Evolutionary conservation across 768 basidiomycete genomes (phyloP).

Genomic region (Naganishia vaughanmartiniae): DNA sequence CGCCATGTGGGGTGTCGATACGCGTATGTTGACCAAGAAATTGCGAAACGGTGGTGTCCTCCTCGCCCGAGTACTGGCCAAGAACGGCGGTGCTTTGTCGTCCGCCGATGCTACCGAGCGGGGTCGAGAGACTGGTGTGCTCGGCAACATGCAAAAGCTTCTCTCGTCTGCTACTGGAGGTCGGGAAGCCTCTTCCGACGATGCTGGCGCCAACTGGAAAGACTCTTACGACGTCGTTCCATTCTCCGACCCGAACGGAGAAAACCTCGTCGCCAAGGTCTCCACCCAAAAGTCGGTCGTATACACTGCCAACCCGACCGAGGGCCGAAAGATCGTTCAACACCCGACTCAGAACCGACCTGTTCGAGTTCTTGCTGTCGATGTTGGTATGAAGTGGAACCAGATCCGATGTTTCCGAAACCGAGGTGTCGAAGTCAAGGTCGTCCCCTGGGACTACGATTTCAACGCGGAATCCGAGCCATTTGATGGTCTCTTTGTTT

Average conservation of each 20-base stretch:
- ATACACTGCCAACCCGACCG: constrained; percentile 61
- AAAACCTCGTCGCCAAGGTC: constrained; percentile 86
- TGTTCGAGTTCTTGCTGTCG: constrained; percentile 81
- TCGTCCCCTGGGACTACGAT: constrained; percentile 96
- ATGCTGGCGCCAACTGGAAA: constrained; percentile 61
- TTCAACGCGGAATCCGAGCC: constrained; percentile 69
- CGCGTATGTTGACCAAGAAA: constrained; percentile 91
- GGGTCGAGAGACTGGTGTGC: constrained; percentile 41
- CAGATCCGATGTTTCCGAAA: constrained; percentile 93
- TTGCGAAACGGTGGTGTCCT: constrained; percentile 92
- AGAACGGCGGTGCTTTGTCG: constrained; percentile 57
- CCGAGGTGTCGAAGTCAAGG: constrained; percentile 91
- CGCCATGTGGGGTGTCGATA: constrained; percentile 93
- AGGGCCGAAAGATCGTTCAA: constrained; percentile 56
- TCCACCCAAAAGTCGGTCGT: constrained; percentile 69
- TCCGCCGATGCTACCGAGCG: constrained; percentile 43
- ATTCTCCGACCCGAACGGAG: constrained; percentile 81
- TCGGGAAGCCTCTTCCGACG: constrained; percentile 47
- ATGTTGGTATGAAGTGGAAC: constrained; percentile 99
- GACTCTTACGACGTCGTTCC: constrained; percentile 78
- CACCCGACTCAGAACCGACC: constrained; percentile 73
- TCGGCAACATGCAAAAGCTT: constrained; percentile 43
- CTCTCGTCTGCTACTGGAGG: constrained; percentile 35
- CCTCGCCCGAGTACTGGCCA: constrained; percentile 77
- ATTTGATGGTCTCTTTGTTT: constrained; percentile 92